Evolutionary conservation across 2,329 filamentous ascomycete species (phyloP), one percentile per base, ranked within the genome.

Genomic region (Aspergillus eucalypticola): DNA sequence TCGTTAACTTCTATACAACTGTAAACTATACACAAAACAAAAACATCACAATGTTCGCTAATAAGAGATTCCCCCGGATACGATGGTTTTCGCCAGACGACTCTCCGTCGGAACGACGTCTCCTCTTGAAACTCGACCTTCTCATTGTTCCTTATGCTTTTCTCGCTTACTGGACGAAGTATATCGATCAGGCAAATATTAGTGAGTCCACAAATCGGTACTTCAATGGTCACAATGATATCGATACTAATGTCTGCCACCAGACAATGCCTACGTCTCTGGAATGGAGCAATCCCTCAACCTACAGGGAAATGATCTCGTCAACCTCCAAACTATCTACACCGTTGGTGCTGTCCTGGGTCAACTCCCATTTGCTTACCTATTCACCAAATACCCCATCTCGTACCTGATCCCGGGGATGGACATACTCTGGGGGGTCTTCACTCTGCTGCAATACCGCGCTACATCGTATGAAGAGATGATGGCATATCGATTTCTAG

Each of bases 91-190:
- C 11, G 32, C 32, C 32, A 0, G 32, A 35, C 32, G 32, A 35
- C 32, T 13, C 32, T 2, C 32, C 32, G 1, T 13, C 32, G 5
- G 32, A 35, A 35, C 32, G 32, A 35, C 32, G 32, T 35, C 32
- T 35, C 1, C 32, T 87, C 38, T 55, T 80, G 23, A 86, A 86
- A 66, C 77, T 87, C 11, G 84, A 87, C 61, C 69, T 83, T 0
- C 70, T 86, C 2, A 82, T 86, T 38, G 79, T 87, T 0, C 83
- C 83, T 0, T 86, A 85, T 65, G 83, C 82, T 0, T 81, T 85
- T 48, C 69, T 86, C 2, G 77, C 80, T 0, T 85, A 85, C 62
- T 86, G 83, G 80, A 78, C 82, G 54, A 85, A 85, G 67, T 83
- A 85, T 60, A 78, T 86, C 8, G 83, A 85, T 62, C 82, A 84